Percentiles rank a stretch among this genome's conserved stretches.
phyloP scores from a whole-genome alignment of 495 filamentous ascomycete species.

The Aspergillus asperescens region DNA sequence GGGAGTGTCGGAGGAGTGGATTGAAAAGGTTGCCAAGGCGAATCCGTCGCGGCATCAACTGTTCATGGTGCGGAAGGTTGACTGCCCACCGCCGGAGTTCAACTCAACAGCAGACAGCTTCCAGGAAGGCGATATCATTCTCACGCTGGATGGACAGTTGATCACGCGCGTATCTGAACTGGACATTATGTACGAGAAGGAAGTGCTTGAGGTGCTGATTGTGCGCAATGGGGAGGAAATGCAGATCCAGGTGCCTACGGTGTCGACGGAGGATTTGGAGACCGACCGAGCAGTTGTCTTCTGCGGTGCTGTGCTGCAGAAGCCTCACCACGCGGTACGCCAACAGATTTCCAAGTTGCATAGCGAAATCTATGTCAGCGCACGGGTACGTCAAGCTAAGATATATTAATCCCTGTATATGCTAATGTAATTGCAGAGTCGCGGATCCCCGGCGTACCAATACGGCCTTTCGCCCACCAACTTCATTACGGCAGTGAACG shows the following conservation, averaged over 20 bases:
- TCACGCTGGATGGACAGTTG: conserved; percentile 83
- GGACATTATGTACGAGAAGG: conserved; percentile 92
- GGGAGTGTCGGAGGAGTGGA: conserved; percentile 96
- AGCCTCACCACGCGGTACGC: conserved; percentile 90
- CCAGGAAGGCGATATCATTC: conserved; percentile 86
- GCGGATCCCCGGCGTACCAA: conserved; percentile 84
- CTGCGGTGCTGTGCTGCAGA: conserved; percentile 89
- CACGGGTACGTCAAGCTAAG: conserved; percentile 50
- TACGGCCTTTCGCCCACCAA: conserved; percentile 94
- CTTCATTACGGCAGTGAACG: conserved; percentile 95
- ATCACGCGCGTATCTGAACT: conserved; percentile 90
- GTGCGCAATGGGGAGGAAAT: conserved; percentile 83
- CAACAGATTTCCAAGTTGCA: conserved; percentile 97
- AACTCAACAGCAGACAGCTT: conserved; percentile 44
- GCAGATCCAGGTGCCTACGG: conserved; percentile 72
- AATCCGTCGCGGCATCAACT: conserved; percentile 91
- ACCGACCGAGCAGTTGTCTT: conserved; percentile 88
- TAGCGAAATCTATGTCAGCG: conserved; percentile 93
- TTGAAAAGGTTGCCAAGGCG: conserved; percentile 74
- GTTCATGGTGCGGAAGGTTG: conserved; percentile 96
- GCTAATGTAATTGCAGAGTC: conserved; percentile 34
- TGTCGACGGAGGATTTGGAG: conserved; percentile 84
- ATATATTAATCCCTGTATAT: background rate
- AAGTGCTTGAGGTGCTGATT: conserved; percentile 75
- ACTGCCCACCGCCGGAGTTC: conserved; percentile 55